Evolutionary conservation across 164 flowering plant species (phyloP).

Genomic region (Protea cynaroides): DNA sequence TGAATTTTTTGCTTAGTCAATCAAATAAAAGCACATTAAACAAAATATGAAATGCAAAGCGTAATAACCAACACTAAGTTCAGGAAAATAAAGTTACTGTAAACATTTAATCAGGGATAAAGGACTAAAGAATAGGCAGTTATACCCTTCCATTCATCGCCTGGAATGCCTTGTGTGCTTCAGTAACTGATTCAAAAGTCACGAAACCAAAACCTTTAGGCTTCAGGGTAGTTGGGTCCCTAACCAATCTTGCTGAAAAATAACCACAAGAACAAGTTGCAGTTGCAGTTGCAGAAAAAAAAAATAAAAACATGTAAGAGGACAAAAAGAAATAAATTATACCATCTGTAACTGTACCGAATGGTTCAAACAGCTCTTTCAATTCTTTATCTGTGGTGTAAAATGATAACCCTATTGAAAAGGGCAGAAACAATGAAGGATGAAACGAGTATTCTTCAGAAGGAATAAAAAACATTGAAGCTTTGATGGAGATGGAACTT

Average conservation of each 20-base stretch:
- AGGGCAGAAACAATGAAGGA: neutral
- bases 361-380: conserved; percentile 45
- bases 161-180: conserved; percentile 61
- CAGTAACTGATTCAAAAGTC: conserved; percentile 43
- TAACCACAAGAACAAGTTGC: neutral
- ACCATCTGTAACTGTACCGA: conserved; percentile 65
- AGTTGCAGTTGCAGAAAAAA: neutral
- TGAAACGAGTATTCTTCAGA: neutral
- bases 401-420: conserved; percentile 49
- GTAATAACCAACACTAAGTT: too few relatives aligned
- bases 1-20: too few relatives aligned
- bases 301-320: too few relatives aligned
- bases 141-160: conserved; percentile 73
- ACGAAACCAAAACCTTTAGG: conserved; percentile 88
- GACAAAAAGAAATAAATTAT: neutral
- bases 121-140: too few relatives aligned
- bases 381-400: conserved; percentile 45
- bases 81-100: too few relatives aligned
- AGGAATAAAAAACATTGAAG: neutral
- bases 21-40: too few relatives aligned
- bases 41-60: too few relatives aligned
- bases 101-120: too few relatives aligned
- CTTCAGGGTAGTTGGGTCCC: conserved; percentile 46
- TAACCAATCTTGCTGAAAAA: conserved; percentile 49
- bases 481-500: neutral